Evolutionary conservation across 768 basidiomycete genomes (phyloP), one percentile per base, ranked within the genome.

Genomic region (Amanita polypyramis): DNA sequence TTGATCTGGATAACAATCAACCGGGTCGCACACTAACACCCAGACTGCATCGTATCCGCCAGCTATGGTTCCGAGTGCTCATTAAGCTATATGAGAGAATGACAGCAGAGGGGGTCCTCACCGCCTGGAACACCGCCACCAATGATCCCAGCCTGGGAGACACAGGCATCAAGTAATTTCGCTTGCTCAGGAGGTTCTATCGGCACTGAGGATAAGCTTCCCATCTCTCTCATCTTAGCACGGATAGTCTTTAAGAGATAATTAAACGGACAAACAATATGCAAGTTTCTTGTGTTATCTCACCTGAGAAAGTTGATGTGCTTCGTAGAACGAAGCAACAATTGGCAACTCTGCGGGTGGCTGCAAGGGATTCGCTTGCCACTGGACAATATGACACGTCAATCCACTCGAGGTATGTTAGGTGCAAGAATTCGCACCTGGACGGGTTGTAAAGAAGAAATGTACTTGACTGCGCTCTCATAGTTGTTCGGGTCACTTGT

Each of bases 41-140:
- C 93, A 98, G 50, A 98, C 77, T 5, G 96, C 96, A 60, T 99
- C 96, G 63, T 88, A 98, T 1, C 96, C 96, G 8, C 96, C 96
- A 45, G 96, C 96, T 97, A 54, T 46, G 34, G 37, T 21, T 45
- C 34, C 44, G 29, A 8, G 37, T 6, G 54, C 7, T 46, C 44
- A 42, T 9, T 35, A 32, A 5, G 41, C 14, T 46, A 29, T 45
- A 41, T 15, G 8, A 20, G 33, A 23, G n/a, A 38, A 25, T 21
- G n/a, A 36, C 37, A 25, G 33, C 29, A 35, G 11, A 4, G 7
- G 7, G 15, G n/a, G 7, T 3, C 62, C 85, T 55, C 58, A 93
- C 94, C 94, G 35, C 96, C 96, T 5, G 96, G 96, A 4, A 98
- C 96, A 15, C 95, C 95, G 20, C 93, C 94, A 17, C 90, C 92